phyloP scores from a whole-genome alignment of 805 yeast genomes.

The Kodamaea fukazawae region DNA sequence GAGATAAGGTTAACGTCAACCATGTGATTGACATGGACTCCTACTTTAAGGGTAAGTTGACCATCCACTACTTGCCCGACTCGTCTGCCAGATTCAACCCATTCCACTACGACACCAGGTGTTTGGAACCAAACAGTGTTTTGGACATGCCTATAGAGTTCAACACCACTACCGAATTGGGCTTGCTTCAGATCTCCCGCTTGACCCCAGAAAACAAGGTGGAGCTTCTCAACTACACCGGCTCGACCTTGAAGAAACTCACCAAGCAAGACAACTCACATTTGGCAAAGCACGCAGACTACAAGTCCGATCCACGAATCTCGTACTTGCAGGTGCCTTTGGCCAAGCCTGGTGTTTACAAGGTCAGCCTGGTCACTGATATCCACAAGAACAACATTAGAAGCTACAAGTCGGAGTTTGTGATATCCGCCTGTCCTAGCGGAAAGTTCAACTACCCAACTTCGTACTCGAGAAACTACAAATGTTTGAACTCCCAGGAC shows the following conservation, averaged over 20 bases:
- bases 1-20: conserved; percentile 41
- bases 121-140: conserved; percentile 45
- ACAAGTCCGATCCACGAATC: conserved; percentile 38
- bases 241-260: conserved; percentile 49
- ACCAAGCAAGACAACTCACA: conserved; percentile 30
- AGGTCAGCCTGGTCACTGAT: conserved; percentile 66
- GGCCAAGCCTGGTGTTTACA: conserved; percentile 71
- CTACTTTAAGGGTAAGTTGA: conserved; percentile 83
- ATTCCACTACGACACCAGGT: conserved; percentile 53
- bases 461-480: conserved; percentile 32
- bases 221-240: conserved; percentile 51
- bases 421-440: conserved; percentile 75
- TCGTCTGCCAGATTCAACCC: conserved; percentile 85
- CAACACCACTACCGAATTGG: conserved; percentile 75
- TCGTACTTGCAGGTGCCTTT: conserved; percentile 66
- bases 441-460: conserved; percentile 51
- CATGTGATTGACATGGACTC: conserved; percentile 44
- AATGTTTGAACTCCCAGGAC: conserved; percentile 52
- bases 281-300: conserved; percentile 23
- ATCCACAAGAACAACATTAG: conserved; percentile 57
- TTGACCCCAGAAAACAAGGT: conserved; percentile 52
- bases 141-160: conserved; percentile 66
- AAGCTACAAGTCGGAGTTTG: conserved; percentile 56
- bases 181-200: conserved; percentile 60
- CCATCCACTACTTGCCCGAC: conserved; percentile 87